phyloP scores from a whole-genome alignment of 441 rosid genomes.

The Erodium moschatum region DNA sequence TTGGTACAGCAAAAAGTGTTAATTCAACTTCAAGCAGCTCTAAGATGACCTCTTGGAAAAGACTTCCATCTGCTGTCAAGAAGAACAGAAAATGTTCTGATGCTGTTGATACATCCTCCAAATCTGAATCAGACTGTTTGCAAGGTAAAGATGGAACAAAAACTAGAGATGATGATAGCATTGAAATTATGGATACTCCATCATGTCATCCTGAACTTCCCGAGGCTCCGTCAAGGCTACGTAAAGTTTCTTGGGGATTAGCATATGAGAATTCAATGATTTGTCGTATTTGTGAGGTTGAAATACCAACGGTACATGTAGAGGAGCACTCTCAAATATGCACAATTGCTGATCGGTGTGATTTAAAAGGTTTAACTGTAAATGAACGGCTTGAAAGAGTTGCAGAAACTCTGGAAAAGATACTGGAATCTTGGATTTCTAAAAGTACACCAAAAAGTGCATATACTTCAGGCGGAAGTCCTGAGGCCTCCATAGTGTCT shows the following conservation, averaged over 20 bases:
- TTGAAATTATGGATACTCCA: slow-evolving; percentile 43
- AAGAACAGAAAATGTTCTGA: slow-evolving; percentile 47
- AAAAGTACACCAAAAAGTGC: slow-evolving; percentile 38
- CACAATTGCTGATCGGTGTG: slow-evolving; percentile 92
- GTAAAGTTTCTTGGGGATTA: slow-evolving; percentile 53
- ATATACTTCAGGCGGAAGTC: slow-evolving; percentile 42
- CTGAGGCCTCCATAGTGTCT: slow-evolving; percentile 35
- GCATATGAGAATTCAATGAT: slow-evolving; percentile 84
- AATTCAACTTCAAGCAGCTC: slow-evolving; percentile 68
- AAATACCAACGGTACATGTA: slow-evolving; percentile 94
- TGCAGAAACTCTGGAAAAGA: slow-evolving; percentile 77
- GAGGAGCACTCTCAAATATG: slow-evolving; percentile 95
- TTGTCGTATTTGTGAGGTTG: slow-evolving; percentile 97
- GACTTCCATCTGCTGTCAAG: slow-evolving; percentile 72
- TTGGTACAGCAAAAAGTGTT: slow-evolving; percentile 58
- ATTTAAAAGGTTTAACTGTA: slow-evolving; percentile 75
- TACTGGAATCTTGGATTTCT: slow-evolving; percentile 79
- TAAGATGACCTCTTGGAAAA: slow-evolving; percentile 95
- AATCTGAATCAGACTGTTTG: slow-evolving; percentile 37
- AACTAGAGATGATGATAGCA: slow-evolving; percentile 35
- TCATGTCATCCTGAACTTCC: slow-evolving; percentile 33
- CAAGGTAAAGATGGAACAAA: slow-evolving; percentile 35
- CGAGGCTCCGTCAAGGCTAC: slow-evolving; percentile 33
- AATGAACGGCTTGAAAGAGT: slow-evolving; percentile 83
- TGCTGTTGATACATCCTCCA: slow-evolving; percentile 37